Percentiles rank a stretch among this genome's conserved stretches.
These are phyloP conservation scores for Daedaleopsis sinensis DNA, from an alignment of 768 basidiomycete species.

Conservation along the genomic window DNA sequence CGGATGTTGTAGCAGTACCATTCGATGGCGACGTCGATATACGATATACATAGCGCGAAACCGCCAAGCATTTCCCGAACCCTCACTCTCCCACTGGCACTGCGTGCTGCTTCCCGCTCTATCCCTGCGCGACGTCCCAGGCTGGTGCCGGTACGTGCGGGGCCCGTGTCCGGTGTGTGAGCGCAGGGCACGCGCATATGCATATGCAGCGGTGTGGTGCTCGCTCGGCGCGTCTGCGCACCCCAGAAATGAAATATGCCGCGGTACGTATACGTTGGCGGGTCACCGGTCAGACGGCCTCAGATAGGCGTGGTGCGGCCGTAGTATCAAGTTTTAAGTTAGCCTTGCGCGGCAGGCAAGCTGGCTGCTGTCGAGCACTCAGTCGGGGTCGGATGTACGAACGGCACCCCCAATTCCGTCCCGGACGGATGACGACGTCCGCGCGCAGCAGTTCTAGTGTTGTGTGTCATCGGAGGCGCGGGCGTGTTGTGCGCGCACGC, in stretches of 20 bases:
- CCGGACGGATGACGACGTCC: not conserved
- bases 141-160: conserved; percentile 7
- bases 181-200: not conserved
- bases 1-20: conserved; percentile 23
- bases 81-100: no score
- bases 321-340: not conserved
- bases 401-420: no score
- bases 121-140: conserved; percentile 6
- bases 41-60: conserved; percentile 3
- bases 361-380: no score
- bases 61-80: conserved; percentile 10
- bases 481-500: no score
- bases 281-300: no score
- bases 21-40: conserved; percentile 3
- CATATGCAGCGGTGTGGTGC: not conserved
- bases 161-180: conserved; percentile 17
- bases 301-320: not conserved
- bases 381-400: no score
- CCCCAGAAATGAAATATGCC: conserved; percentile 1
- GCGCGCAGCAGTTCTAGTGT: no score
- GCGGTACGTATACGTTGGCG: no score
- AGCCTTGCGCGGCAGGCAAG: no score
- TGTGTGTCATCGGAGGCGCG: not conserved
- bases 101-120: not conserved
- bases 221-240: not conserved